A percentile compares a stretch with the other conserved stretches of the same genome.
Evolutionary conservation across 1,284 basidiomycete genomes (phyloP).

Genomic region (Leccinum subspadiceum): DNA sequence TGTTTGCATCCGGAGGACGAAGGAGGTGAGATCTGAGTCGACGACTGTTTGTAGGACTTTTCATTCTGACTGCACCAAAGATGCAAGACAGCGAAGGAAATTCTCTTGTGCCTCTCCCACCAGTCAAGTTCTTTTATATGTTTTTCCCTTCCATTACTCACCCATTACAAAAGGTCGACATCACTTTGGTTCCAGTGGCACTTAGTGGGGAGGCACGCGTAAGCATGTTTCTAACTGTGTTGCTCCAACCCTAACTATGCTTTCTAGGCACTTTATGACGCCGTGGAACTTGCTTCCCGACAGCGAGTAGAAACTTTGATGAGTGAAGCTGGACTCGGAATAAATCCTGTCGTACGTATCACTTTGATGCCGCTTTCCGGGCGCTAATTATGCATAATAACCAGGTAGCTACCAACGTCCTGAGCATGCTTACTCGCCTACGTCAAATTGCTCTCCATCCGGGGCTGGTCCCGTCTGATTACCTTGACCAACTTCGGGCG

Average conservation of each 20-base stretch:
- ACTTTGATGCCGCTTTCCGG: not conserved
- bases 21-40: slow-evolving; percentile 56
- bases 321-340: slow-evolving; percentile 34
- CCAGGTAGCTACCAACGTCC: slow-evolving; percentile 67
- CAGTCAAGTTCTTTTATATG: slow-evolving; percentile 43
- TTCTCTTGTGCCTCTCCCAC: slow-evolving; percentile 70
- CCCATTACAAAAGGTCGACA: slow-evolving; percentile 56
- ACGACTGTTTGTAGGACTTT: not conserved
- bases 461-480: slow-evolving; percentile 71
- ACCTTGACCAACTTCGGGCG: slow-evolving; percentile 64
- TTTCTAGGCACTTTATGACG: slow-evolving; percentile 69
- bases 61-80: slow-evolving; percentile 35
- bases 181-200: slow-evolving; percentile 69
- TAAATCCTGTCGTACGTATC: slow-evolving; percentile 38
- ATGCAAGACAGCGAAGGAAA: slow-evolving; percentile 82
- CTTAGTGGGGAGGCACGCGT: slow-evolving; percentile 69
- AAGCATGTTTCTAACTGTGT: slow-evolving; percentile 17
- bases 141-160: not conserved
- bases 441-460: slow-evolving; percentile 84
- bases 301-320: slow-evolving; percentile 62
- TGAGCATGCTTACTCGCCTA: slow-evolving; percentile 84
- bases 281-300: slow-evolving; percentile 64
- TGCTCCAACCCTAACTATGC: slow-evolving; percentile 4
- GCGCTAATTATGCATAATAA: slow-evolving; percentile 4
- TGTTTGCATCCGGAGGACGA: slow-evolving; percentile 81